Base-by-base conservation (phyloP, 2,329 filamentous ascomycete genomes). In the Dryadomyces quercus-mongolicae region DNA sequence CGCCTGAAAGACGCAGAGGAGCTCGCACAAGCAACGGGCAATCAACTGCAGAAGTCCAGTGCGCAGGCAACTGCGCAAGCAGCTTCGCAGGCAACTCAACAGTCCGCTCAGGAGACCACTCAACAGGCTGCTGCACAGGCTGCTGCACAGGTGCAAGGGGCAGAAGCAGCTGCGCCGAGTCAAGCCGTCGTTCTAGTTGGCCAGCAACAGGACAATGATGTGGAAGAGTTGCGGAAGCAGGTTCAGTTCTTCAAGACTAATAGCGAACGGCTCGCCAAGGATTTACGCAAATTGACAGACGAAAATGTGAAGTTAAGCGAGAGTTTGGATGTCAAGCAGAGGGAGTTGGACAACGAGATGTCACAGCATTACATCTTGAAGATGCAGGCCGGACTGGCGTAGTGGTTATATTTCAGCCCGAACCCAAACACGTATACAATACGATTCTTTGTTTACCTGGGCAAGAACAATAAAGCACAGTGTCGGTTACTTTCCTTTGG, bases 211-310 rank as follows among this genome's bases (percentile, higher is more conserved):
- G 18, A 12, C 50, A 15, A 13, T 40, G 36, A 40, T 15, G 10
- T 48, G 5, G 20, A 8, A 15, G 31, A 40, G 20, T 16, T 53
- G 51, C 34, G 40, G 44, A 18, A 48, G 20, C 20, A 42, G 1
- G 51, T 53, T 44, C 18, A n/a, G 2, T 53, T 53, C 18, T 53
- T 53, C 44, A 53, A 53, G 18, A 7, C 12, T 9, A 53, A 53
- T 16, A 48, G 51, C 31, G 44, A 53, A 34, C 34, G 13, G 43
- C 31, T 53, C 7, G 44, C n/a, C 3, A 4, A 47, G 44, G 44
- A 53, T 15, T 42, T 53, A 8, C 51, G 51, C 7, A 44, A 31
- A 15, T 20, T 53, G 8, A 53, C 40, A 16, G 34, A 48, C 2
- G 12, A 48, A 15, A 53, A 53, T 20, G 15, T 40, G 13, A 31